phyloP scores from a whole-genome alignment of 177 flowering plant genomes.

The Tripterygium wilfordii region DNA sequence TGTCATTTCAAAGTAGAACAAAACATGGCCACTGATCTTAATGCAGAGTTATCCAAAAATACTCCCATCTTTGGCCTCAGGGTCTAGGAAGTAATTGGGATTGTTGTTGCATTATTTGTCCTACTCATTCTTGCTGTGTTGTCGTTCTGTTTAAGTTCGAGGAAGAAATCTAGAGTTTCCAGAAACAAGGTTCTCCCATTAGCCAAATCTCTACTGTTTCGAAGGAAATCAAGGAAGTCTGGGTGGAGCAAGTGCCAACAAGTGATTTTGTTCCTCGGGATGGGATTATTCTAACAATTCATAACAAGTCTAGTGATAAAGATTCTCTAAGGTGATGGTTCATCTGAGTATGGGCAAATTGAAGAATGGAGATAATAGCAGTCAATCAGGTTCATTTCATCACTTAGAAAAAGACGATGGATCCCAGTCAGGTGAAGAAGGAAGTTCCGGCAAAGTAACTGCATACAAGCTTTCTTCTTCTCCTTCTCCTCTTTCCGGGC shows the following conservation, averaged over 20 bases:
- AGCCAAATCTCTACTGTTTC: slow-evolving; percentile 64
- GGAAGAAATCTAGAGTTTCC: slow-evolving; percentile 55
- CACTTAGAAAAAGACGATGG: slow-evolving; percentile 54
- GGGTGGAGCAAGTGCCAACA: slow-evolving; percentile 54
- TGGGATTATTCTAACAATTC: slow-evolving; percentile 57
- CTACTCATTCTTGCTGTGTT: slow-evolving; percentile 48
- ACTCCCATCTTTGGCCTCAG: slow-evolving; percentile 45
- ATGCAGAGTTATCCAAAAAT: slow-evolving; percentile 48
- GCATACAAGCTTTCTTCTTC: slow-evolving; percentile 53
- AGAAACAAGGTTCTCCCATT: slow-evolving; percentile 35
- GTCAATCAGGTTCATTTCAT: slow-evolving; percentile 69
- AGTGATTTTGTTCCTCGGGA: slow-evolving; percentile 50
- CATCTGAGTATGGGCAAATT: slow-evolving; percentile 49
- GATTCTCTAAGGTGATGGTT: slow-evolving; percentile 58
- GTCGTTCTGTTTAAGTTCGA: slow-evolving; percentile 45
- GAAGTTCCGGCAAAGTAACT: slow-evolving; percentile 45
- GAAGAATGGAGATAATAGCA: slow-evolving; percentile 47
- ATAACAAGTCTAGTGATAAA: slow-evolving; percentile 67
- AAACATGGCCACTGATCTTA: slow-evolving; percentile 40
- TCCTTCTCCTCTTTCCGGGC: slow-evolving; percentile 69
- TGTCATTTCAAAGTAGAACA: neutral
- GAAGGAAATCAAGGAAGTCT: slow-evolving; percentile 79
- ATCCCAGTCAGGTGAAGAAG: slow-evolving; percentile 74
- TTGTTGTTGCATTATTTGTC: slow-evolving; percentile 53
- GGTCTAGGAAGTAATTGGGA: slow-evolving; percentile 72